Evolutionary conservation across 2,329 filamentous ascomycete species (phyloP), one percentile per base, ranked within the genome.

Genomic region (Alternaria ethzedia): DNA sequence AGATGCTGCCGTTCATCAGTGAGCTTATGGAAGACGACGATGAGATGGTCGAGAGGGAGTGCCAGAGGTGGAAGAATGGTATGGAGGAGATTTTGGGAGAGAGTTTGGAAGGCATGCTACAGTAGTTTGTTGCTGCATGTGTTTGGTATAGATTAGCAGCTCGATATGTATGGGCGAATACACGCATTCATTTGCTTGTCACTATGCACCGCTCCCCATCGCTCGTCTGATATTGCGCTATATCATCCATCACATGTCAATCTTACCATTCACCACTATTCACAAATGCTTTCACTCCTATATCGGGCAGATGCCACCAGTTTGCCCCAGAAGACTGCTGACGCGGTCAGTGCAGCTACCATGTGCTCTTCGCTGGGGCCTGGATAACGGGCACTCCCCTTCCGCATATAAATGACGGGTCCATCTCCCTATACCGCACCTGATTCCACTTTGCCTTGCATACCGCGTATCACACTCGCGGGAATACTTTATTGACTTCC

Each of bases 1-100:
- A 99, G 86, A 98, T 97, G 91, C 82, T 99, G 78, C 95, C 96
- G 20, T 93, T 95, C 68, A 97, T 99, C 72, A 96, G 93, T 75
- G 96, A 99, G 83, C 80, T 97, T 75, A 91, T 97, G 82, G 96
- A 99, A 77, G 96, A 99, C 78, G 96, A 98, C 70, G 94, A 98
- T 76, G 96, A 98, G 82, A 86, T 87, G 26, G 95, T 99, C 23
- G 96, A 99, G 83, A 85, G 89, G 75, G 94, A 97, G 83, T 95
- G 94, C 41, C 88, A 94, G 77, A 86, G 89, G 74, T 97, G 96
- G 95, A 96, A 98, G 72, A 87, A 90, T 76, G 89, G 90, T 81
- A 96, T 99, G 76, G 95, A 98, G 82, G 90, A 88, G 50, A 91
- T 96, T 28, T 82, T 98, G 56, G 96, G 96, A 6, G 95, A 98